A percentile compares a stretch with the other conserved stretches of the same genome.
Conservation (phyloP, 2,329 filamentous ascomycete species). For the Xylariaceae sp. region DNA sequence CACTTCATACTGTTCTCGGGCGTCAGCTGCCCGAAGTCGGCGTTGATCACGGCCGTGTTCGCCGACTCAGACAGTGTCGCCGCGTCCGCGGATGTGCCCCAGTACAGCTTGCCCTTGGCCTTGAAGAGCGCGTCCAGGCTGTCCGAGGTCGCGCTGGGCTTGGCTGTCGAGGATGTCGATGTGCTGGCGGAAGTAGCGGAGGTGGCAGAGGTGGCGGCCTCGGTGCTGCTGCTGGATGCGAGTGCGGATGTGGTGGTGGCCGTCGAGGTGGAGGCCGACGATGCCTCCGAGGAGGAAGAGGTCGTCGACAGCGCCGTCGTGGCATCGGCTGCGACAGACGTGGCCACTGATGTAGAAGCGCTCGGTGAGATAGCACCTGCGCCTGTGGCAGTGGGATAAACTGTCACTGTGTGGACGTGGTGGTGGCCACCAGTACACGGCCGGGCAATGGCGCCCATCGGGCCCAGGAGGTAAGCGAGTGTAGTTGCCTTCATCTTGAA, state of each 20-base stretch:
- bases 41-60: conserved; percentile 49
- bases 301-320: not conserved
- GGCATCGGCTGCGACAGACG: not conserved
- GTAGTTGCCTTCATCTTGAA: not conserved
- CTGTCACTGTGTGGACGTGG: not conserved
- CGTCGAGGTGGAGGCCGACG: not conserved
- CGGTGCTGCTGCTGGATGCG: not conserved
- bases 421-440: not conserved
- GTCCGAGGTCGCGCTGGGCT: conserved; percentile 21
- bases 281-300: not conserved
- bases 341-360: not conserved
- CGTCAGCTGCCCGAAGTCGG: conserved; percentile 57
- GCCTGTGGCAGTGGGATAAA: not conserved
- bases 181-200: not conserved
- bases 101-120: conserved; percentile 58
- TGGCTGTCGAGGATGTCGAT: conserved; percentile 29
- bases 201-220: not conserved
- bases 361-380: not conserved
- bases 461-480: conserved; percentile 1
- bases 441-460: not conserved
- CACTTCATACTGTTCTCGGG: conserved; percentile 58
- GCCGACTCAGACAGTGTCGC: conserved; percentile 39
- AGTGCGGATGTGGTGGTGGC: not conserved
- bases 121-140: conserved; percentile 51
- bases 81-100: conserved; percentile 51